Conservation (phyloP, 805 yeast genomes). For the Pichia occidentalis region DNA sequence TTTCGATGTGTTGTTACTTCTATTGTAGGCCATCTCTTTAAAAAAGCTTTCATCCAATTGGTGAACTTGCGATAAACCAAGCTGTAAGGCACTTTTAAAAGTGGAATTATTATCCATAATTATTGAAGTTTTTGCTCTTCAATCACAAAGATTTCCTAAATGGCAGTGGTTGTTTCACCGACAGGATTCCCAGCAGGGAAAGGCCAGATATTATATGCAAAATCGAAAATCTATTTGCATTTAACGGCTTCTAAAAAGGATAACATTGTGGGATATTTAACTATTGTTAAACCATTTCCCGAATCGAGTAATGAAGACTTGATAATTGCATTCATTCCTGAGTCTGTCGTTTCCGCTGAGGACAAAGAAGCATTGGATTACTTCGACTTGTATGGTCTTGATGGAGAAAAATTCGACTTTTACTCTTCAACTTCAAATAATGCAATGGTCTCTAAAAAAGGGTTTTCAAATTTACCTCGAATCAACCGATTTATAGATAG, state of each 20-base stretch:
- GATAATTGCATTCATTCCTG: constrained; percentile 65
- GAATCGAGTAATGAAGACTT: constrained; percentile 47
- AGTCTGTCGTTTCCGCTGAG: constrained; percentile 30
- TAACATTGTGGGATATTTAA: constrained; percentile 72
- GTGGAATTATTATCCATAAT: too few species aligned
- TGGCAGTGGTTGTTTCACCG: constrained; percentile 2
- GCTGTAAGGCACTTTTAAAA: too few species aligned
- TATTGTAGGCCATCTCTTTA: too few species aligned
- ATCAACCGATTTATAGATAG: constrained; percentile 36
- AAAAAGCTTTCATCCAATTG: too few species aligned
- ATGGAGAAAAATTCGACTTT: constrained; percentile 27
- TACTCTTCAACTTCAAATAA: constrained; percentile 16
- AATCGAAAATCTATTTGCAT: constrained; percentile 76
- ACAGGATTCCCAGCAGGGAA: constrained; percentile 30
- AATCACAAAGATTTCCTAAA: too few species aligned
- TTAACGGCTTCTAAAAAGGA: constrained; percentile 69
- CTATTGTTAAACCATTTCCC: constrained; percentile 50
- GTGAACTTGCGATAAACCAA: too few species aligned
- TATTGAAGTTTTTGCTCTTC: too few species aligned
- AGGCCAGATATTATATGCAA: constrained; percentile 45
- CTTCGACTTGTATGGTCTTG: constrained; percentile 35
- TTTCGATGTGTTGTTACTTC: too few species aligned
- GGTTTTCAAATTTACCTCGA: constrained; percentile 20
- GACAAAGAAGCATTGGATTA: constrained; percentile 29
- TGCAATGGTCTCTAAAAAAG: constrained; percentile 15